These are phyloP conservation scores for Fusarium compactum DNA, from an alignment of 2,329 filamentous ascomycete genomes.

Conservation along the genomic window DNA sequence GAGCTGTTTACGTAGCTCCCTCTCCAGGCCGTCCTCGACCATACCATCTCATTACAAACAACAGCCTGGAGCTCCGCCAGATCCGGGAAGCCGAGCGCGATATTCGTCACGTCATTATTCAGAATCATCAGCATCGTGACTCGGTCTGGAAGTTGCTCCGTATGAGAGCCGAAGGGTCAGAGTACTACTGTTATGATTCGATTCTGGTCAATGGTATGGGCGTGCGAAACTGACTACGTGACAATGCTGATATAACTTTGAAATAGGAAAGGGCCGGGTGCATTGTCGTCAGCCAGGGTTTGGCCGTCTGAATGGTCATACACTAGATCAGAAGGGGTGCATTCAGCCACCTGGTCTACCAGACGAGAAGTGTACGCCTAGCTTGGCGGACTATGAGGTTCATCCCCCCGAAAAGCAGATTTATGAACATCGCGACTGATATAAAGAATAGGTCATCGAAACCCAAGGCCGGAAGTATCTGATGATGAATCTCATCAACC, in stretches of 20 bases:
- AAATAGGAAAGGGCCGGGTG: constrained; percentile 4
- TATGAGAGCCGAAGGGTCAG: constrained; percentile 8
- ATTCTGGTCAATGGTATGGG: constrained; percentile 1
- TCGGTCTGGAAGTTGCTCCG: constrained; percentile 13
- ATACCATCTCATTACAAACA: constrained; percentile 4
- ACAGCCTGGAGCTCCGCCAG: not conserved
- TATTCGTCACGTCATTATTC: not conserved
- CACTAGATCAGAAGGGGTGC: constrained; percentile 6
- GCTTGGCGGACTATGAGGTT: constrained; percentile 4
- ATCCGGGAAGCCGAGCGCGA: not conserved
- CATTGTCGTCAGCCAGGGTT: constrained; percentile 4
- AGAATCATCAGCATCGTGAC: constrained; percentile 16
- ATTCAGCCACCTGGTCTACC: not conserved
- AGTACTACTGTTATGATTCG: constrained; percentile 14
- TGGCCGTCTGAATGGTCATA: not conserved
- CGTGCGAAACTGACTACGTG: fast-evolving
- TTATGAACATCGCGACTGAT: not conserved
- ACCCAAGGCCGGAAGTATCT: not conserved
- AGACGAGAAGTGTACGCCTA: not conserved
- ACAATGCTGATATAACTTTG: not conserved
- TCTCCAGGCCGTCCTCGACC: not conserved
- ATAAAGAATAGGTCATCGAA: not conserved
- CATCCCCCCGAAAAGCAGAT: too few species aligned
- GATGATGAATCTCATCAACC: constrained; percentile 17
- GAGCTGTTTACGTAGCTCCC: constrained; percentile 2